These are phyloP conservation scores for Floccularia luteovirens DNA, from an alignment of 768 basidiomycete genomes.

Conservation along the genomic window DNA sequence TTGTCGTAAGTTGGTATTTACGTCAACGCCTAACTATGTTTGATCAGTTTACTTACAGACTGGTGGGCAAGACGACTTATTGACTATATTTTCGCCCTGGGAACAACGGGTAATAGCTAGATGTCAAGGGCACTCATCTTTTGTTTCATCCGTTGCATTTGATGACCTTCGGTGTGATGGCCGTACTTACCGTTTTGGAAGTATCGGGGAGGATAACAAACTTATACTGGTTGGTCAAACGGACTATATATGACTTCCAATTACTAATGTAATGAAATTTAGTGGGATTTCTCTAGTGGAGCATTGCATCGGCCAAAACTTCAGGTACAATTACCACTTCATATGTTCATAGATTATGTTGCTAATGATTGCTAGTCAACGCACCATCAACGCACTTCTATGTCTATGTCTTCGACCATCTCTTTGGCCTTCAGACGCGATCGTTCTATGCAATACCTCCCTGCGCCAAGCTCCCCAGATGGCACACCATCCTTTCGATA, in stretches of 20 bases:
- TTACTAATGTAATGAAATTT: slow-evolving; percentile 1
- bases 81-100: slow-evolving; percentile 92
- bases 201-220: slow-evolving; percentile 96
- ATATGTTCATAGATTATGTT: slow-evolving; percentile 1
- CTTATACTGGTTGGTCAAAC: slow-evolving; percentile 63
- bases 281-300: slow-evolving; percentile 96
- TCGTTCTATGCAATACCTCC: slow-evolving; percentile 50
- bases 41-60: slow-evolving; percentile 39
- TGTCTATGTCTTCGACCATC: slow-evolving; percentile 72
- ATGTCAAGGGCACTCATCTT: slow-evolving; percentile 96
- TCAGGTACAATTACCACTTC: slow-evolving; percentile 28
- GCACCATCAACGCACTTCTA: slow-evolving; percentile 68
- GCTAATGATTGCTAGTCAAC: slow-evolving; percentile 25
- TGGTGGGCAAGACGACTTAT: slow-evolving; percentile 93
- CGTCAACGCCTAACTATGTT: slow-evolving; percentile 1
- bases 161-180: slow-evolving; percentile 86
- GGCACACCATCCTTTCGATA: slow-evolving; percentile 43
- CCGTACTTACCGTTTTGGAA: slow-evolving; percentile 89
- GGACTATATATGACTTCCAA: neutral
- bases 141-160: slow-evolving; percentile 84
- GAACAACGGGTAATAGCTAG: slow-evolving; percentile 92
- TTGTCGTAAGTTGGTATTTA: slow-evolving; percentile 48
- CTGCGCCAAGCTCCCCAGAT: slow-evolving; percentile 31
- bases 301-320: slow-evolving; percentile 84
- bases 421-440: slow-evolving; percentile 68